phyloP scores from a whole-genome alignment of 345 rosid species.

The Brassica incana region DNA sequence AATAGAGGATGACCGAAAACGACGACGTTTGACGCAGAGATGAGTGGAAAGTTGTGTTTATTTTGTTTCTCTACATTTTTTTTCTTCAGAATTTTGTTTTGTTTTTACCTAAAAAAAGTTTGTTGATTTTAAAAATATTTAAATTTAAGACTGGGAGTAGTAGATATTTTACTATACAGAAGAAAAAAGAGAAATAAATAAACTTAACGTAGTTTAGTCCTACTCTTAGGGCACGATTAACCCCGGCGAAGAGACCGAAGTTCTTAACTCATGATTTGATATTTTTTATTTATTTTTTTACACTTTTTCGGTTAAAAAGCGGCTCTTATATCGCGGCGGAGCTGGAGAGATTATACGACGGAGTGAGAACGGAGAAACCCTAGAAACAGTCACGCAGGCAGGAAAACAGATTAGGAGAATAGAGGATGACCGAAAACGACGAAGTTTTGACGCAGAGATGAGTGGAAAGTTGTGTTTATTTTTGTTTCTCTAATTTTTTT shows the following conservation, averaged over 20 bases:
- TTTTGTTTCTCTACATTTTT: too few species aligned
- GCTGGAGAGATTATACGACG: constrained; percentile 22
- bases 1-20: constrained; percentile 2
- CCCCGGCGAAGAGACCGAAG: too few species aligned
- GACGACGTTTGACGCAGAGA: constrained; percentile 25
- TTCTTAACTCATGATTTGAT: too few species aligned
- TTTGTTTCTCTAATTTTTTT: neutral
- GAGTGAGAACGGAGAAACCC: constrained; percentile 37
- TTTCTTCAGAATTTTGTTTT: constrained; percentile 12
- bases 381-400: constrained; percentile 23
- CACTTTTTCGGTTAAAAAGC: too few species aligned
- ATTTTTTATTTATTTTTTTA: too few species aligned
- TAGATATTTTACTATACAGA: too few species aligned
- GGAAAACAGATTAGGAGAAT: neutral
- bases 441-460: constrained; percentile 17
- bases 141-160: neutral
- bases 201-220: too few species aligned
- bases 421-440: constrained; percentile 12
- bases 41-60: constrained; percentile 15
- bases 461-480: constrained; percentile 17
- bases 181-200: too few species aligned
- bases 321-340: constrained; percentile 4
- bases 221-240: too few species aligned
- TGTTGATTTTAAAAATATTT: neutral
- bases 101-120: constrained; percentile 23